phyloP scores from a whole-genome alignment of 257 asterid species.

The Scutellaria barbata region DNA sequence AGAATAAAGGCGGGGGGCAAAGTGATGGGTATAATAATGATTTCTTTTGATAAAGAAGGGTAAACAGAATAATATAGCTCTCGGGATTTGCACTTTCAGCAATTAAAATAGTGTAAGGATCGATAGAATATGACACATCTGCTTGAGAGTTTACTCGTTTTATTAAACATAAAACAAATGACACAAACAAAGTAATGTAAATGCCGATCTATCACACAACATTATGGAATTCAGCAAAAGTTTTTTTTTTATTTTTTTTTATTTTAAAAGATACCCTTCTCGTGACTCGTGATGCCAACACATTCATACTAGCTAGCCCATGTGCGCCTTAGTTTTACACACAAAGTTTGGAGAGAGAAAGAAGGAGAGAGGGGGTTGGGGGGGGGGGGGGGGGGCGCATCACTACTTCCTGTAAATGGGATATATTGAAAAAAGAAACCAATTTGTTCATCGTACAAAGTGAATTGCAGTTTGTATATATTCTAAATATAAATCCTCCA shows the following conservation, averaged over 20 bases:
- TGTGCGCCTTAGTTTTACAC: conserved; percentile 37
- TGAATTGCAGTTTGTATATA: no score
- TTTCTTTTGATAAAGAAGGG: conserved; percentile 29
- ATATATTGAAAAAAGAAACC: background rate
- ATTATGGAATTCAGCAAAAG: conserved; percentile 44
- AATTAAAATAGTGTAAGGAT: conserved; percentile 27
- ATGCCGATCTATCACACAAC: conserved; percentile 32
- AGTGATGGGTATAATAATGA: background rate
- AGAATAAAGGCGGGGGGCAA: background rate
- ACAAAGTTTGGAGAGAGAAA: conserved; percentile 13
- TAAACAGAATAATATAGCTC: conserved; percentile 27
- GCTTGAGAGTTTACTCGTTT: background rate
- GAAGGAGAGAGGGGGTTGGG: background rate
- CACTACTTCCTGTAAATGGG: conserved; percentile 14
- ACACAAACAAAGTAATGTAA: conserved; percentile 17
- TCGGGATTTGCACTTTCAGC: conserved; percentile 42
- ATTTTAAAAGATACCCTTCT: conserved; percentile 29
- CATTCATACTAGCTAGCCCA: conserved; percentile 35
- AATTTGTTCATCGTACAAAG: background rate
- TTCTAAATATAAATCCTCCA: background rate
- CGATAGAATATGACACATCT: conserved; percentile 10
- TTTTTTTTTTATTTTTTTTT: background rate
- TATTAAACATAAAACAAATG: background rate
- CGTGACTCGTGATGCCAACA: conserved; percentile 45
- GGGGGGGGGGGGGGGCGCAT: background rate